These are phyloP conservation scores for Hymenoscyphus scutula DNA, from an alignment of 2,329 filamentous ascomycete species.

Conservation along the genomic window DNA sequence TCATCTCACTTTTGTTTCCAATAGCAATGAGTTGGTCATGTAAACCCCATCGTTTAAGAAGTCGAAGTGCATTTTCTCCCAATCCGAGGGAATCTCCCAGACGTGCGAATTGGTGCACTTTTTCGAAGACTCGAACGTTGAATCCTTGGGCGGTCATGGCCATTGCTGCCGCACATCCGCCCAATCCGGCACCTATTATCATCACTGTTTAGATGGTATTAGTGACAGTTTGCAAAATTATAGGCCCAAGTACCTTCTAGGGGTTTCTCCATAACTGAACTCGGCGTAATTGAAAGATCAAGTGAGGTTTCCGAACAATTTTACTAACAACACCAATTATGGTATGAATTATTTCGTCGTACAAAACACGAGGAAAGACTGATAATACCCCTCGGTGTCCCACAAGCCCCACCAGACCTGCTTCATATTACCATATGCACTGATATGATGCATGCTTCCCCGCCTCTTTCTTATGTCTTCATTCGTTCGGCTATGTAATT, in stretches of 20 bases:
- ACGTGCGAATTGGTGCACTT: slow-evolving; percentile 43
- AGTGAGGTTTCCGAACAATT: not conserved
- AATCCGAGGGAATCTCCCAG: slow-evolving; percentile 47
- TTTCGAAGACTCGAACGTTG: slow-evolving; percentile 43
- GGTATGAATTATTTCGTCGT: not conserved
- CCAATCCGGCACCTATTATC: slow-evolving; percentile 49
- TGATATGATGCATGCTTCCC: not conserved
- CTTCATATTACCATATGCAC: not conserved
- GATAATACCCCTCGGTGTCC: not conserved
- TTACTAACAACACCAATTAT: not conserved
- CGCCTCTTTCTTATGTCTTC: not conserved
- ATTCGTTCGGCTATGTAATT: not conserved
- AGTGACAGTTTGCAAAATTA: not conserved
- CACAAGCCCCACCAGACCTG: not conserved
- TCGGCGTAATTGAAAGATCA: not conserved
- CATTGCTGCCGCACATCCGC: slow-evolving; percentile 48
- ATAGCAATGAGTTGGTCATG: slow-evolving; percentile 42
- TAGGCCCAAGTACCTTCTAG: slow-evolving; percentile 15
- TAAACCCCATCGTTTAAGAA: slow-evolving; percentile 46
- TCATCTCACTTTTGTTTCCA: slow-evolving; percentile 46
- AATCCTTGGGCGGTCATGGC: slow-evolving; percentile 48
- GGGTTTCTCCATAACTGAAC: slow-evolving; percentile 11
- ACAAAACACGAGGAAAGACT: not conserved
- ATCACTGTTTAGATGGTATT: slow-evolving; percentile 39
- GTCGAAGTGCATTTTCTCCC: slow-evolving; percentile 46